Conservation (phyloP, 257 asterid genomes). For the Cynanchum wilfordii region DNA sequence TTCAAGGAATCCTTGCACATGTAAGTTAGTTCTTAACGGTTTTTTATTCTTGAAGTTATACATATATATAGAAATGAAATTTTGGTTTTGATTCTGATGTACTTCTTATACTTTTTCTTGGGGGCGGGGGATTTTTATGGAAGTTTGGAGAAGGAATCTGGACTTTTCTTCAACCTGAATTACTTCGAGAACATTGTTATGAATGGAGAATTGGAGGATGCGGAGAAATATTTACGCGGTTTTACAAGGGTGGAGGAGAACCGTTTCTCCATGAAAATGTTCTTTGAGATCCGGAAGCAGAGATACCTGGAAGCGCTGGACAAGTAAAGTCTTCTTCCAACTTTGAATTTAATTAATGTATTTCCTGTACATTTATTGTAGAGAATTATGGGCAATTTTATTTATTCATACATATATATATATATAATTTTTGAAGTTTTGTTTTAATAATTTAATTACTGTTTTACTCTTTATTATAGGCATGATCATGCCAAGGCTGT, state of each 20-base stretch:
- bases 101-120: neutral
- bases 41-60: neutral
- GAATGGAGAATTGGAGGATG: slow-evolving; percentile 59
- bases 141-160: slow-evolving; percentile 67
- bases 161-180: slow-evolving; percentile 53
- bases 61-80: neutral
- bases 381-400: neutral
- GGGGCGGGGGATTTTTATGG: slow-evolving; percentile 18
- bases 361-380: neutral
- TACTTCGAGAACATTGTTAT: slow-evolving; percentile 48
- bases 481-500: slow-evolving; percentile 46
- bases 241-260: slow-evolving; percentile 58
- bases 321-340: slow-evolving; percentile 25
- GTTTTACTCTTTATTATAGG: slow-evolving; percentile 29
- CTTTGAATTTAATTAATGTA: neutral
- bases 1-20: slow-evolving; percentile 51
- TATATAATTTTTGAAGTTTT: neutral
- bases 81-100: neutral
- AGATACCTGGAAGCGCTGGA: slow-evolving; percentile 65
- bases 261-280: slow-evolving; percentile 46
- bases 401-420: neutral
- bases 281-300: slow-evolving; percentile 57
- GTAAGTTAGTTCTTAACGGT: slow-evolving; percentile 20
- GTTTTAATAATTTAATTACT: neutral
- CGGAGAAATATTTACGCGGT: slow-evolving; percentile 52